Conservation (phyloP, 441 rosid species). For the Erysimum cheiri region DNA sequence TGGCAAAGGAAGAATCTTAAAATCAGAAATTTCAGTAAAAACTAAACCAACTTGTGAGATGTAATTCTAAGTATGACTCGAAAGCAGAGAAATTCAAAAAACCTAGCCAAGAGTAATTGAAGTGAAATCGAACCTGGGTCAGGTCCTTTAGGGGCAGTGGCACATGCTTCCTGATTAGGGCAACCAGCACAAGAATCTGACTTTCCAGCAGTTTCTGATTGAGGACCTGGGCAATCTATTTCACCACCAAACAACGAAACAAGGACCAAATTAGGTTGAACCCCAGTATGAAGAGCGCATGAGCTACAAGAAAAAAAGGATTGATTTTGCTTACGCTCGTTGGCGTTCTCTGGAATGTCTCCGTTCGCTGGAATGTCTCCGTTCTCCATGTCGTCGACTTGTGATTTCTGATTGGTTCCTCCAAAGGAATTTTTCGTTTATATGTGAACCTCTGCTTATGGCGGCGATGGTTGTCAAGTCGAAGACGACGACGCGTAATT, state of each 20-base stretch:
- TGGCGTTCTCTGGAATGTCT: conserved; percentile 83
- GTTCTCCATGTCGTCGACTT: conserved; percentile 63
- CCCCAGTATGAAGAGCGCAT: neutral
- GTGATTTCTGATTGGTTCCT: conserved; percentile 10
- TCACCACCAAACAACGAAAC: conserved; percentile 22
- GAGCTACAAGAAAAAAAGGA: neutral
- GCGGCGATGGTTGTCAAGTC: conserved; percentile 9
- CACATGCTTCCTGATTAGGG: conserved; percentile 92
- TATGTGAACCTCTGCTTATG: conserved; percentile 8
- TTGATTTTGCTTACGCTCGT: conserved; percentile 59
- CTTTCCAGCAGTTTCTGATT: conserved; percentile 74
- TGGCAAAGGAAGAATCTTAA: neutral
- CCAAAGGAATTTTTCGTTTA: neutral
- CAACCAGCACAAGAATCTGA: conserved; percentile 82
- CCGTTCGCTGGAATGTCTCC: conserved; percentile 85
- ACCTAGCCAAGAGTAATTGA: neutral
- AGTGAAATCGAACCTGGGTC: conserved; percentile 70
- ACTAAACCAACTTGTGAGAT: neutral
- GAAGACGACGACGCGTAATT: neutral
- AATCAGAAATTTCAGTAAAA: neutral
- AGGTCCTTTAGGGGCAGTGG: conserved; percentile 97
- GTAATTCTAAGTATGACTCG: neutral
- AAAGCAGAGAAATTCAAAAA: neutral
- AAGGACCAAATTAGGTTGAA: conserved; percentile 6
- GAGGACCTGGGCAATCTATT: conserved; percentile 84